phyloP scores from a whole-genome alignment of 139 green algal genomes.

The Picochlorum sp. region DNA sequence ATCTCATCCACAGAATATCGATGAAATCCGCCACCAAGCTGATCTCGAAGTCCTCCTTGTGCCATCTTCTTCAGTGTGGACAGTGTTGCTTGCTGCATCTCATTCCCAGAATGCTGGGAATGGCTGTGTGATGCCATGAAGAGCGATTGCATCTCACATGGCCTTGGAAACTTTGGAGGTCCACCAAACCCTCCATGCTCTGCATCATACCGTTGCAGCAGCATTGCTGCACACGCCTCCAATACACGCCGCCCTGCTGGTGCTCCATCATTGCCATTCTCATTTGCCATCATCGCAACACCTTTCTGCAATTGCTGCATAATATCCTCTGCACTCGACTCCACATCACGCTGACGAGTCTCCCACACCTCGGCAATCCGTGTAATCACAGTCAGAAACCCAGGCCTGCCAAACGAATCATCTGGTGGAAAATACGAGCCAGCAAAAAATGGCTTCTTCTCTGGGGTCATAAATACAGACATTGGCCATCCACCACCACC shows the following conservation, averaged over 20 bases:
- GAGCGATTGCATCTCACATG: constrained; percentile 69
- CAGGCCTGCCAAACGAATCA: constrained; percentile 46
- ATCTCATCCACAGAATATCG: constrained; percentile 55
- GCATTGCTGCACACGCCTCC: constrained; percentile 26
- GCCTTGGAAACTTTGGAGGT: constrained; percentile 84
- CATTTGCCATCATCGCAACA: constrained; percentile 8
- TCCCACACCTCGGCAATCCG: constrained; percentile 45
- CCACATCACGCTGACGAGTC: constrained; percentile 27
- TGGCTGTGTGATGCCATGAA: constrained; percentile 27
- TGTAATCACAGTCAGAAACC: constrained; percentile 67
- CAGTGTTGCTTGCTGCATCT: constrained; percentile 43
- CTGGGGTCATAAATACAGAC: constrained; percentile 63
- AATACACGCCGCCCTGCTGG: background rate
- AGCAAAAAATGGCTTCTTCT: constrained; percentile 70
- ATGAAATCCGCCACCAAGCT: constrained; percentile 85
- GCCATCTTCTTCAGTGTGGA: constrained; percentile 64
- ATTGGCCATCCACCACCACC: constrained; percentile 56
- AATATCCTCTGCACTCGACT: constrained; percentile 20
- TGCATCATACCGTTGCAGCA: constrained; percentile 51
- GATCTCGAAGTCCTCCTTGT: constrained; percentile 72
- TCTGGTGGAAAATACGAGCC: constrained; percentile 62
- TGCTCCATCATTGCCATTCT: background rate
- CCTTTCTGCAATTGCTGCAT: constrained; percentile 49
- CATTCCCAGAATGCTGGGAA: too few species aligned
- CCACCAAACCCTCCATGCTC: constrained; percentile 66